Evolutionary conservation across 352 stramenopile genomes (phyloP).

Genomic region (Thalassiosira mediterranea): DNA sequence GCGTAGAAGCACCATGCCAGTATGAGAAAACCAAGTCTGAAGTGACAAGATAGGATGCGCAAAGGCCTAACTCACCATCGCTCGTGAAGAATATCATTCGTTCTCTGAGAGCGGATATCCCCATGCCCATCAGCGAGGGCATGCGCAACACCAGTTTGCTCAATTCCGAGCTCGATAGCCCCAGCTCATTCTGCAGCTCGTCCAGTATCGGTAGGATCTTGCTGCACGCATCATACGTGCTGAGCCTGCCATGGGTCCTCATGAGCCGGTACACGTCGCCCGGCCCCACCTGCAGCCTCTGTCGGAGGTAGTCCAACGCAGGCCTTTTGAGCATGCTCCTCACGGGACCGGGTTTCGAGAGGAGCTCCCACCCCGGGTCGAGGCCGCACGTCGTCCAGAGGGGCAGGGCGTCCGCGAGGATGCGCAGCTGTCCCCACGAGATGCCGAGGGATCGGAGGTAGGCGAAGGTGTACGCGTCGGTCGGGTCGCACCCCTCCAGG

Average conservation of each 20-base stretch:
- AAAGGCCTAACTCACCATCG: constrained; percentile 40
- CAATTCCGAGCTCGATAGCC: constrained; percentile 45
- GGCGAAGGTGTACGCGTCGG: constrained; percentile 53
- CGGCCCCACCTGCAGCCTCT: constrained; percentile 52
- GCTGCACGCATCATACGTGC: constrained; percentile 38
- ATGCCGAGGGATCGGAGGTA: constrained; percentile 58
- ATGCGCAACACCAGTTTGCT: constrained; percentile 53
- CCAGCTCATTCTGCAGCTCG: constrained; percentile 46
- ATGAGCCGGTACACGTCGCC: constrained; percentile 57
- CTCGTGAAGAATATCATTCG: constrained; percentile 61
- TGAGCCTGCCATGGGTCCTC: constrained; percentile 59
- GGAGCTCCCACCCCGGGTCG: constrained; percentile 56
- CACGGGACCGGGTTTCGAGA: constrained; percentile 28
- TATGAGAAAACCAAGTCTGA: too few relatives aligned
- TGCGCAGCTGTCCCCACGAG: constrained; percentile 45
- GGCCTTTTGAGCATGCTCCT: constrained; percentile 38
- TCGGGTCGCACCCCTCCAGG: constrained; percentile 41
- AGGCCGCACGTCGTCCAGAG: constrained; percentile 47
- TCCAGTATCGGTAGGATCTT: constrained; percentile 57
- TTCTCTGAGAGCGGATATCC: constrained; percentile 28
- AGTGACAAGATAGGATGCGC: too few relatives aligned
- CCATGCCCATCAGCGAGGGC: constrained; percentile 69
- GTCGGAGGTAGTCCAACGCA: constrained; percentile 55
- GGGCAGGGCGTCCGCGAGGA: constrained; percentile 52
- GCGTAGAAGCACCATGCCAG: background rate